These are phyloP conservation scores for Kwoniella shivajii DNA, from an alignment of 1,284 basidiomycete species.

Conservation along the genomic window DNA sequence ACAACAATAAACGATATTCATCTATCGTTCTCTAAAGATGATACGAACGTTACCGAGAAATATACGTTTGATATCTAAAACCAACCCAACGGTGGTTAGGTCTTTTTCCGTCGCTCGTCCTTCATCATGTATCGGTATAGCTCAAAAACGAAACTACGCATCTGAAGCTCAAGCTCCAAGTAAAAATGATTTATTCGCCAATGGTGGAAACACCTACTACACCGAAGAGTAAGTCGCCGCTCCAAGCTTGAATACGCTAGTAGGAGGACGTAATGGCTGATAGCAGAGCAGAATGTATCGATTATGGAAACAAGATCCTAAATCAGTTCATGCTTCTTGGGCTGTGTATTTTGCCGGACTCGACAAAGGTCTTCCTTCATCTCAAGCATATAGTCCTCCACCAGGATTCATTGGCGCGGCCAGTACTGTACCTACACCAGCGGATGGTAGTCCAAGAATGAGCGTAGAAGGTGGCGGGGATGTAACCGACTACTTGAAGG, in stretches of 20 bases:
- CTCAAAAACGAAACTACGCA: conserved; percentile 34
- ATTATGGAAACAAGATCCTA: conserved; percentile 85
- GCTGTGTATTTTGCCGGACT: conserved; percentile 91
- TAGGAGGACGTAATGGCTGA: neutral
- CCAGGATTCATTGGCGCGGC: conserved; percentile 62
- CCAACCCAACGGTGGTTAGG: conserved; percentile 16
- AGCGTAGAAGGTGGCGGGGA: conserved; percentile 66
- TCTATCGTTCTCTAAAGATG: conserved; percentile 21
- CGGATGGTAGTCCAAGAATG: conserved; percentile 80
- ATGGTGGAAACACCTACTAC: conserved; percentile 91
- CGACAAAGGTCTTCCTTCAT: conserved; percentile 81
- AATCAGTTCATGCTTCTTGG: conserved; percentile 94
- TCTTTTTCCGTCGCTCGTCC: conserved; percentile 7
- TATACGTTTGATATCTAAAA: conserved; percentile 4
- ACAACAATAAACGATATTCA: neutral
- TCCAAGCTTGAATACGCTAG: neutral
- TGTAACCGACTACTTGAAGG: conserved; percentile 93
- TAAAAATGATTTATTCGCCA: conserved; percentile 68
- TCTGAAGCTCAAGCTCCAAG: conserved; percentile 48
- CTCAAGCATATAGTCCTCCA: conserved; percentile 82
- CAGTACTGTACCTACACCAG: conserved; percentile 62
- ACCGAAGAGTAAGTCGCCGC: conserved; percentile 68
- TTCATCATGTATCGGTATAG: too few relatives aligned
- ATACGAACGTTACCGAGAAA: conserved; percentile 36
- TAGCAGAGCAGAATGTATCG: conserved; percentile 70